phyloP scores from a whole-genome alignment of 2,329 filamentous ascomycete genomes.

The Cladosporium oxysporum region DNA sequence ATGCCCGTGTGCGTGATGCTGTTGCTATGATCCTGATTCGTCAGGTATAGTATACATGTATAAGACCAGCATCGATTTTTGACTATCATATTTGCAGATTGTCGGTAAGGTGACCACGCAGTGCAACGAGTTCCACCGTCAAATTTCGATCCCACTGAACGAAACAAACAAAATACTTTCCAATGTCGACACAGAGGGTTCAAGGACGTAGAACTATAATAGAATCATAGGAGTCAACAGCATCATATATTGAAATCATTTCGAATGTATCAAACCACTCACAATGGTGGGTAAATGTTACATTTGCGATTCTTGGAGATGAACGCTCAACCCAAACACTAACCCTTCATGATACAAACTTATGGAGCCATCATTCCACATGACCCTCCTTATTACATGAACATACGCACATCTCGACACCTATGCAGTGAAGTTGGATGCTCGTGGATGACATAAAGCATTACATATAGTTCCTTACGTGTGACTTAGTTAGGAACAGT shows the following conservation, averaged over 20 bases:
- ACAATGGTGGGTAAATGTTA: neutral
- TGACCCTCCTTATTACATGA: neutral
- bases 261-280: neutral
- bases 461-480: neutral
- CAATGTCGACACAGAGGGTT: neutral
- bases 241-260: neutral
- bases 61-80: neutral
- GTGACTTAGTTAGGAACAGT: neutral
- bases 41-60: neutral
- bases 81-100: neutral
- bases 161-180: neutral
- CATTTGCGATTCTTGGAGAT: neutral
- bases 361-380: neutral
- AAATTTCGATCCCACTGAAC: neutral
- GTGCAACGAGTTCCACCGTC: neutral
- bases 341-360: neutral
- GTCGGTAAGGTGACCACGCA: neutral
- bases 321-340: neutral
- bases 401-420: neutral
- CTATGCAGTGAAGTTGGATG: neutral
- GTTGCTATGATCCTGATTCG: neutral
- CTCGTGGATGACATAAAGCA: neutral
- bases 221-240: rapidly evolving
- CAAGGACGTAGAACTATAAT: neutral
- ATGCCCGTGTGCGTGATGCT: neutral